These are phyloP conservation scores for Punica granatum DNA, from an alignment of 345 rosid genomes.

Conservation along the genomic window DNA sequence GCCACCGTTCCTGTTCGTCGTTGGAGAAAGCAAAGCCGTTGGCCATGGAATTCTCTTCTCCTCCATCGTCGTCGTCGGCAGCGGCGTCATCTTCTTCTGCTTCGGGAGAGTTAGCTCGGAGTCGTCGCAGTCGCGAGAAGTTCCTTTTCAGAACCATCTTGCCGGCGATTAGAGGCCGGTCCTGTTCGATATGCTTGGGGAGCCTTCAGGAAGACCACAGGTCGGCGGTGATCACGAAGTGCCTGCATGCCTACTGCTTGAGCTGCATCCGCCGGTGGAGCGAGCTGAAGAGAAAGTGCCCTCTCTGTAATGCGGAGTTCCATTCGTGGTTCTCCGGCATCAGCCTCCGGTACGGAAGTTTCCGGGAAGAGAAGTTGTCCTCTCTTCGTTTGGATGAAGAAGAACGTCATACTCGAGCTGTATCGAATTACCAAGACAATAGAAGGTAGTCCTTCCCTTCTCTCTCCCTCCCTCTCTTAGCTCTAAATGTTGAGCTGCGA, in stretches of 20 bases:
- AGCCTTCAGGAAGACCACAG: constrained; percentile 23
- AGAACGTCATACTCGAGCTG: neutral
- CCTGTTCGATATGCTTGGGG: constrained; percentile 59
- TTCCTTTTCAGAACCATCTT: constrained; percentile 24
- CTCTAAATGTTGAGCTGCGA: neutral
- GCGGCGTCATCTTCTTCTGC: constrained; percentile 1
- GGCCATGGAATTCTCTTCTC: constrained; percentile 1
- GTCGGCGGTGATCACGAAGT: constrained; percentile 43
- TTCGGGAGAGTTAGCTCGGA: neutral
- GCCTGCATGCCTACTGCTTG: constrained; percentile 55
- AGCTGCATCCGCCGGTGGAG: constrained; percentile 58
- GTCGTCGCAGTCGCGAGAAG: constrained; percentile 19
- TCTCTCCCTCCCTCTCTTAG: too few relatives aligned
- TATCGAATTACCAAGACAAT: constrained; percentile 7
- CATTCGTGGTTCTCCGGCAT: constrained; percentile 45
- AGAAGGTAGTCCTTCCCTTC: constrained; percentile 27
- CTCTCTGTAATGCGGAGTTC: constrained; percentile 62
- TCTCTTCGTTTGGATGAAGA: constrained; percentile 17
- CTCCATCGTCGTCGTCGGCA: neutral
- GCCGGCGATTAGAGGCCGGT: constrained; percentile 32
- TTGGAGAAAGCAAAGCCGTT: neutral
- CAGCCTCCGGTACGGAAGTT: constrained; percentile 25
- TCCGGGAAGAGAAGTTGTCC: constrained; percentile 30
- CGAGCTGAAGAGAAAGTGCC: constrained; percentile 52
- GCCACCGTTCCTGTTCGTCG: neutral